These are phyloP conservation scores for Chlorella sp. DNA, from an alignment of 139 green algal genomes.

Conservation along the genomic window DNA sequence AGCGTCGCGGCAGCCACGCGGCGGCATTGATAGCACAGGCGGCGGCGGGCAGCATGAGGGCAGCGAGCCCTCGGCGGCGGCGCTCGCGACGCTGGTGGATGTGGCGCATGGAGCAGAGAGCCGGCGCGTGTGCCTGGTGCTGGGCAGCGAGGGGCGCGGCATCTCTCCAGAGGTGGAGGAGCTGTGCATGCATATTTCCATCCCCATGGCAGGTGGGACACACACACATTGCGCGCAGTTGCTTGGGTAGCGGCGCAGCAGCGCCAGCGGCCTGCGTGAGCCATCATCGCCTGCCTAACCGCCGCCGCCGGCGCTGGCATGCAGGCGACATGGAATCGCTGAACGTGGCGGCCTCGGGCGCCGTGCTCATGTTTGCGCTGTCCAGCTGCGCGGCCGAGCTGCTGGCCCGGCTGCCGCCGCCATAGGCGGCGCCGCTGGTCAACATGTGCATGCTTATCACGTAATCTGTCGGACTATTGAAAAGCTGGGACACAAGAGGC, in stretches of 20 bases:
- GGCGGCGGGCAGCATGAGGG: neutral
- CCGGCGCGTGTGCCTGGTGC: conserved; percentile 56
- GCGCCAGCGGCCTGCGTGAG: no score
- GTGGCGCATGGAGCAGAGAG: neutral
- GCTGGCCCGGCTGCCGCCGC: neutral
- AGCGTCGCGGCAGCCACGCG: neutral
- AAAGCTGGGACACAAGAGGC: no score
- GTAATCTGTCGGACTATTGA: no score
- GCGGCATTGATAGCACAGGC: neutral
- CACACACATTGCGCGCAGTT: no score
- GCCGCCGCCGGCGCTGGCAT: no score
- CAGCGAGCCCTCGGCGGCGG: neutral
- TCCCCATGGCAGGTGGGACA: conserved; percentile 72
- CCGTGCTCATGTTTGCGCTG: conserved; percentile 52
- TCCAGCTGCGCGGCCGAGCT: neutral
- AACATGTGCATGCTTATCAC: no score
- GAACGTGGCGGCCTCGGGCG: conserved; percentile 77
- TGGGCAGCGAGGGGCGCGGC: conserved; percentile 79
- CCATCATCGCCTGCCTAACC: no score
- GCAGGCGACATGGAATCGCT: conserved; percentile 82
- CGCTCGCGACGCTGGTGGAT: neutral
- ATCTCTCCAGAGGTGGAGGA: conserved; percentile 47
- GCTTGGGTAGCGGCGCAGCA: no score
- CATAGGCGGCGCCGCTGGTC: no score
- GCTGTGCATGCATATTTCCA: conserved; percentile 42